phyloP scores from a whole-genome alignment of 169 alveolate genomes.

The Eimeria necatrix region DNA sequence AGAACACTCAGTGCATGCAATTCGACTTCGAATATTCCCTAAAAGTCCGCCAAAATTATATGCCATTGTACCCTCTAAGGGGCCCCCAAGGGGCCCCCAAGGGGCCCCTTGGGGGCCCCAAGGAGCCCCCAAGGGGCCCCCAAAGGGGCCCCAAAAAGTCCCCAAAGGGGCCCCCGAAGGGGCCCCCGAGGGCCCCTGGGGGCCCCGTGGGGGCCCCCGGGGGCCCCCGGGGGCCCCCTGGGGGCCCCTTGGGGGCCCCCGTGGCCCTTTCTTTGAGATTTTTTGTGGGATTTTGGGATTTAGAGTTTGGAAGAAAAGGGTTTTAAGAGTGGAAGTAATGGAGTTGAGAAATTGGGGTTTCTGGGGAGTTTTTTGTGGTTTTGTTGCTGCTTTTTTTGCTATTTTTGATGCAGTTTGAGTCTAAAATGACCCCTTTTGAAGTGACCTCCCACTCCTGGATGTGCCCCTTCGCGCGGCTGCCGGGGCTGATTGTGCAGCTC shows the following conservation, averaged over 20 bases:
- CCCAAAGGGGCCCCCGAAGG: neutral
- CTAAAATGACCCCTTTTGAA: conserved; percentile 79
- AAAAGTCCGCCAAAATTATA: neutral
- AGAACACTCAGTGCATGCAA: conserved; percentile 78
- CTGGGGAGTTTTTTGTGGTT: no score
- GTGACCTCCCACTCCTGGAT: conserved; percentile 79
- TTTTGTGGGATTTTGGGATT: no score
- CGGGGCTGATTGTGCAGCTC: conserved; percentile 47
- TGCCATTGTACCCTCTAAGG: neutral
- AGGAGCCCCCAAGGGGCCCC: neutral
- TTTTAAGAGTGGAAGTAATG: no score
- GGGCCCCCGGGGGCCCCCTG: neutral
- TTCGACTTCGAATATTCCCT: conserved; percentile 69
- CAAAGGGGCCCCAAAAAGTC: neutral
- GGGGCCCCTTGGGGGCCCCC: conserved; percentile 3
- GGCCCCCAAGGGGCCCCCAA: conserved; percentile 22
- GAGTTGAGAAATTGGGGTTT: no score
- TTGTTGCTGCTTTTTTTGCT: neutral
- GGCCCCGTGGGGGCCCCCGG: neutral
- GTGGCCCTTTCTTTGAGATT: no score
- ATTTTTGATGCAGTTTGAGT: conserved; percentile 57
- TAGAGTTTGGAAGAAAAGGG: no score
- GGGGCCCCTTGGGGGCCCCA: neutral
- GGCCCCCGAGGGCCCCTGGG: neutral
- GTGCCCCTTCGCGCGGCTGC: conserved; percentile 78